Conservation (phyloP, 208 protist species). For the Vickermania spadyakhi region DNA sequence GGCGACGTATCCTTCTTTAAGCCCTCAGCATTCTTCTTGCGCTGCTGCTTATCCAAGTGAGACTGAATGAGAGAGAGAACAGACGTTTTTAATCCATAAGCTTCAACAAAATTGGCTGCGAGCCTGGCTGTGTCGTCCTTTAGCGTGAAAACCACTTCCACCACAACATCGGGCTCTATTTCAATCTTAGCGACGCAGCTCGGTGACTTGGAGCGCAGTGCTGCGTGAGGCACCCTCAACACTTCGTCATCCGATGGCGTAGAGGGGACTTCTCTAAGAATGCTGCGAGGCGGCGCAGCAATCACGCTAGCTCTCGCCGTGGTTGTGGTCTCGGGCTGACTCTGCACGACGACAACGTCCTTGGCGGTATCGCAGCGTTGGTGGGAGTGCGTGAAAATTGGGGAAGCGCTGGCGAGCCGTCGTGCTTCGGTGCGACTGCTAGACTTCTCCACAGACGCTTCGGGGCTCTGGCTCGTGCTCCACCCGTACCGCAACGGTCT, state of each 20-base stretch:
- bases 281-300: no score
- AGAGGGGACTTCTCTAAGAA: no score
- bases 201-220: background rate
- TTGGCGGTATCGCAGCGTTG: no score
- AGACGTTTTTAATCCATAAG: background rate
- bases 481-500: background rate
- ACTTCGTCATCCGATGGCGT: no score
- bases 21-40: no score
- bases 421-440: background rate
- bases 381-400: no score
- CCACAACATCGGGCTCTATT: slow-evolving; percentile 1
- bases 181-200: slow-evolving; percentile 1
- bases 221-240: background rate
- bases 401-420: background rate
- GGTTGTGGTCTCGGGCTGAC: no score
- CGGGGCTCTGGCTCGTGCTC: background rate
- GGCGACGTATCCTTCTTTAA: no score
- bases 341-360: no score
- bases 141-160: background rate
- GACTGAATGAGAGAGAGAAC: background rate
- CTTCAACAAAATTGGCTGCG: slow-evolving; percentile 1
- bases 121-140: slow-evolving; percentile 2
- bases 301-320: no score
- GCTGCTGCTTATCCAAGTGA: slow-evolving; percentile 1
- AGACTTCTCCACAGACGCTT: background rate